A percentile compares a stretch with the other conserved stretches of the same genome.
Evolutionary conservation across 768 basidiomycete genomes (phyloP).

Genomic region (Coprinopsis cinerea): DNA sequence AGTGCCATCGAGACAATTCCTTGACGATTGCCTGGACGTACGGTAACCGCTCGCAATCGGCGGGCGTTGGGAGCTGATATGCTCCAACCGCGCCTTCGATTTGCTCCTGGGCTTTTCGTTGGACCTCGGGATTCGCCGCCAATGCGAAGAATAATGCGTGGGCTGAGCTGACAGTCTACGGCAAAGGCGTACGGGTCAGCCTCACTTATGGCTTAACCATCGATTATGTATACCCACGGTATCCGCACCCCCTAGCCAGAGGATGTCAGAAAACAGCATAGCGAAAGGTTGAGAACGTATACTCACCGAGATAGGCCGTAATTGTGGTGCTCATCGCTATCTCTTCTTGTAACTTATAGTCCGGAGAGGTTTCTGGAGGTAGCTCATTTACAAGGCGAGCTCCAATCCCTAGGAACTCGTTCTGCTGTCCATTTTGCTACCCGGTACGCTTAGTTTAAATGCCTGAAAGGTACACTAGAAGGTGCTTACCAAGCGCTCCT

Average conservation of each 20-base stretch:
- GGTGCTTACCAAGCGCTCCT: slow-evolving; percentile 1
- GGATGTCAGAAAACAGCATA: slow-evolving; percentile 9
- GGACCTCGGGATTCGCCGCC: neutral
- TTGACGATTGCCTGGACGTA: slow-evolving; percentile 30
- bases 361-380: neutral
- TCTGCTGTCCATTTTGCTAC: neutral
- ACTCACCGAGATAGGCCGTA: slow-evolving; percentile 22
- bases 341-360: neutral
- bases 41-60: slow-evolving; percentile 26
- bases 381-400: neutral
- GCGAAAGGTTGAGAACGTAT: neutral
- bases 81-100: slow-evolving; percentile 12
- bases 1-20: slow-evolving; percentile 20
- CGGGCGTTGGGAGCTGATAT: slow-evolving; percentile 30
- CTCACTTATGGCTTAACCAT: neutral
- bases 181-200: neutral
- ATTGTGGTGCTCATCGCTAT: slow-evolving; percentile 12
- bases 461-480: neutral
- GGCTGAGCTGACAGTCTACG: neutral
- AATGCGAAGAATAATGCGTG: neutral
- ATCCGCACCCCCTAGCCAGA: slow-evolving; percentile 20
- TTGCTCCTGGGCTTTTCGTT: neutral
- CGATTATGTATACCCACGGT: slow-evolving; percentile 10
- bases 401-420: neutral
- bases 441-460: neutral